Evolutionary conservation across 2,329 filamentous ascomycete species (phyloP), one percentile per base, ranked within the genome.

Genomic region (Periglandula ipomoeae): DNA sequence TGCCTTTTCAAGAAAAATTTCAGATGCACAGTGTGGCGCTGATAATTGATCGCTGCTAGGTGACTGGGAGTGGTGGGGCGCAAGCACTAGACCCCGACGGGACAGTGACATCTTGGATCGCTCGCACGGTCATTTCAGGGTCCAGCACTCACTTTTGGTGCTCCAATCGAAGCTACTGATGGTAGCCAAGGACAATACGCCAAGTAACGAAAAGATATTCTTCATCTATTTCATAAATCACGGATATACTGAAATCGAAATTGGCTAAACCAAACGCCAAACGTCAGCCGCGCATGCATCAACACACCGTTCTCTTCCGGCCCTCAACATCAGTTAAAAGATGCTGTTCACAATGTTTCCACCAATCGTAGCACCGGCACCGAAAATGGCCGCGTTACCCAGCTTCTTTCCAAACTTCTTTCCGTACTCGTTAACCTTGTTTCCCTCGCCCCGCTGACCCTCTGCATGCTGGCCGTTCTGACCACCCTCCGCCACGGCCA

Each of bases 361-460:
- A 62, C 90, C 90, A 55, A 95, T 85, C 1, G 88, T 93, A 44
- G 91, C 90, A 67, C 91, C 90, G 43, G 91, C 91, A 65, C 91
- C 91, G 60, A 95, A 95, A 57, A 96, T 89, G 24, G 89, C 89
- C 40, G 78, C 76, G 58, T 83, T 82, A 6, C 91, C 91, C 40
- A 72, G 58, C 75, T 96, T 97, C 80, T 94, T 95, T 56, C 91
- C 90, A 68, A 96, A 87, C 72, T 96, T 96, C 82, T 95, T 95
- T 49, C 88, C 89, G 49, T 82, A 79, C 67, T 88, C 76, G 54
- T 81, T 76, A 15, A 82, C 71, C 71, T 93, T 93, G 55, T 55
- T 57, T 62, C 72, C 71, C 30, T 71, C 73, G 11, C 70, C 70
- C 30, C 63, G 59, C 17, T 68, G 69, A 58, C 64, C 70, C 22